These are phyloP conservation scores for Zygosaccharomyces kombuchaensis DNA, from an alignment of 805 yeast species.

Conservation along the genomic window DNA sequence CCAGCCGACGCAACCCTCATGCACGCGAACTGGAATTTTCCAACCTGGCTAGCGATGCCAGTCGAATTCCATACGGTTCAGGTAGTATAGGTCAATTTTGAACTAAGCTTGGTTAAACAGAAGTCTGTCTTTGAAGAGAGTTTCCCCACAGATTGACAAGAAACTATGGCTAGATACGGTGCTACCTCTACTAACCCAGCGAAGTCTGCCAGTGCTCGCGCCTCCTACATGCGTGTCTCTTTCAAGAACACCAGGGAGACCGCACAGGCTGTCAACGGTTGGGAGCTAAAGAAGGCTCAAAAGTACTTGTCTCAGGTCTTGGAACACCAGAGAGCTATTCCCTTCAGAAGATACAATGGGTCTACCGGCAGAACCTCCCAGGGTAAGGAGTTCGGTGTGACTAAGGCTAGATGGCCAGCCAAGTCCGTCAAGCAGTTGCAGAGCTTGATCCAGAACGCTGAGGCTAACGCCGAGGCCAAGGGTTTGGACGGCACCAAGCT, in stretches of 20 bases:
- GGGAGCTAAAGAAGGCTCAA: constrained; percentile 96
- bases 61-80: constrained; percentile 7
- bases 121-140: neutral
- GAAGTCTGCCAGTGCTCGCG: constrained; percentile 98
- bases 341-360: constrained; percentile 96
- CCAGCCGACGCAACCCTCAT: neutral
- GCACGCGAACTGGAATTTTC: constrained; percentile 6
- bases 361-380: constrained; percentile 99
- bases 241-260: constrained; percentile 99
- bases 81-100: constrained; percentile 3
- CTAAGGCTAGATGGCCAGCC: constrained; percentile 99
- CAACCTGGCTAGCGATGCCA: constrained; percentile 1
- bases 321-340: constrained; percentile 99
- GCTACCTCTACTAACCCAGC: constrained; percentile 99
- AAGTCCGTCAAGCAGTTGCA: constrained; percentile 94
- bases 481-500: constrained; percentile 95
- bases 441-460: constrained; percentile 95
- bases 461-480: constrained; percentile 98
- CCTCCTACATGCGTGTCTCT: constrained; percentile 98
- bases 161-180: constrained; percentile 97
- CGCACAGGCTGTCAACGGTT: constrained; percentile 96
- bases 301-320: constrained; percentile 91
- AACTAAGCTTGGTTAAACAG: neutral
- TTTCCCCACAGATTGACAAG: constrained; percentile 9
- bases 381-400: constrained; percentile 99